Conservation (phyloP, 257 asterid genomes). For the Mitragyna speciosa region DNA sequence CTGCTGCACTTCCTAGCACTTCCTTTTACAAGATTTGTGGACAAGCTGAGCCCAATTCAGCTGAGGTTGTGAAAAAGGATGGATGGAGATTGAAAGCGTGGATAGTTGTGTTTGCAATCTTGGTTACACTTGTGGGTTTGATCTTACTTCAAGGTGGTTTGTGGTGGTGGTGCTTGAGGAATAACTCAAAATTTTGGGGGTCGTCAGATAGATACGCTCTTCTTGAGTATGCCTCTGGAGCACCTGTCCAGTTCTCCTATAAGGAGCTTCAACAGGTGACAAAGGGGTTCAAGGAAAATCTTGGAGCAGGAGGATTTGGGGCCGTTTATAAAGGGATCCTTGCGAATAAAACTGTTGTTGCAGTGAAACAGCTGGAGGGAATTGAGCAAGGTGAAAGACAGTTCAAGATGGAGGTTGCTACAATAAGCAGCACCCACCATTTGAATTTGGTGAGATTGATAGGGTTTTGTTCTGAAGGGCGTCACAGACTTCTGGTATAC, state of each 20-base stretch:
- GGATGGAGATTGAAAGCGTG: constrained; percentile 55
- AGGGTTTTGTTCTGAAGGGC: constrained; percentile 87
- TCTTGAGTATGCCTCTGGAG: constrained; percentile 90
- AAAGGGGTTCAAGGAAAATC: constrained; percentile 74
- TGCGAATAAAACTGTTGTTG: constrained; percentile 58
- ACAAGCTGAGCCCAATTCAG: constrained; percentile 45
- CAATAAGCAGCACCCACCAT: constrained; percentile 89
- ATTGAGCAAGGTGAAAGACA: constrained; percentile 89
- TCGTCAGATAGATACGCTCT: constrained; percentile 65
- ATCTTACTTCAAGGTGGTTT: constrained; percentile 54
- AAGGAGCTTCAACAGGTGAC: constrained; percentile 74
- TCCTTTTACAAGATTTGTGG: constrained; percentile 72
- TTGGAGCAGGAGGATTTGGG: constrained; percentile 94
- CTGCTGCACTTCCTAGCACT: constrained; percentile 75
- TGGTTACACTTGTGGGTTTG: constrained; percentile 50
- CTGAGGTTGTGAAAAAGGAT: constrained; percentile 20
- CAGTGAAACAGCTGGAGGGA: constrained; percentile 78
- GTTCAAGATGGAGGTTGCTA: constrained; percentile 86
- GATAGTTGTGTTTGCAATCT: constrained; percentile 60
- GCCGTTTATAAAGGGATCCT: constrained; percentile 71
- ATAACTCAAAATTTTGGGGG: constrained; percentile 54
- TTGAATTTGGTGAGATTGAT: constrained; percentile 78
- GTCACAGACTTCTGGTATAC: constrained; percentile 65
- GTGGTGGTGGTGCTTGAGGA: constrained; percentile 75
- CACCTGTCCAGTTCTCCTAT: constrained; percentile 79